A percentile compares a stretch with the other conserved stretches of the same genome.
Conservation (phyloP, 1,139 yeast genomes). For the Geotrichum carabidarum region DNA sequence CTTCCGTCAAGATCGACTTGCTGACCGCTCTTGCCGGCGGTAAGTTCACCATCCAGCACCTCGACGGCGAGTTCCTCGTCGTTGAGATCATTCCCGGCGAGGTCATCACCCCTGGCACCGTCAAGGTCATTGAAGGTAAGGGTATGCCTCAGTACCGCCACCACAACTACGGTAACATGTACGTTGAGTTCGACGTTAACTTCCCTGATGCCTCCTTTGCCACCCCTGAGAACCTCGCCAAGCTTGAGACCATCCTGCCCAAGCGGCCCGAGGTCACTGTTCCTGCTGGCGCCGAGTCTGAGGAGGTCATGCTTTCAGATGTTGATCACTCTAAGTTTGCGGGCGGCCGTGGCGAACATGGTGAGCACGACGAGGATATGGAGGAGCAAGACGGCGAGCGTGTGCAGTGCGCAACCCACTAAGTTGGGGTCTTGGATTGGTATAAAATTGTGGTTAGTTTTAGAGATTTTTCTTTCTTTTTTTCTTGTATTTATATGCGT, state of each 20-base stretch:
- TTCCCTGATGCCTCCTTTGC: constrained; percentile 45
- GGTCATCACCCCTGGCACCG: constrained; percentile 76
- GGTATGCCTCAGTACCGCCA: constrained; percentile 82
- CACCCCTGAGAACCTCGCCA: constrained; percentile 38
- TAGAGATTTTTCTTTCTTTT: background rate
- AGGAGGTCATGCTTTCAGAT: constrained; percentile 70
- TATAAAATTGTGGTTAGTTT: constrained; percentile 26
- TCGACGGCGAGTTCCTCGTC: constrained; percentile 76
- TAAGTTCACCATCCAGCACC: constrained; percentile 74
- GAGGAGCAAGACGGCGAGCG: constrained; percentile 56
- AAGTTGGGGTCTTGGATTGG: too few species aligned
- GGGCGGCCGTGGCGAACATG: constrained; percentile 15
- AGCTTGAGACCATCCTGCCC: constrained; percentile 43
- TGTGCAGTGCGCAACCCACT: constrained; percentile 73
- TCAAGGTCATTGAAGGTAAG: constrained; percentile 81
- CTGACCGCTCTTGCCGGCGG: constrained; percentile 97
- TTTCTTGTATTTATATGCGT: background rate
- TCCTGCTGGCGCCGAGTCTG: constrained; percentile 48
- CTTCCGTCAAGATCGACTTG: constrained; percentile 83
- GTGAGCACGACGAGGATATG: constrained; percentile 33
- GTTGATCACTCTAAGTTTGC: constrained; percentile 53
- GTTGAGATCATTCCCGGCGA: constrained; percentile 85
- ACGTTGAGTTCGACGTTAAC: constrained; percentile 47
- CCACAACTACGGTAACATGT: constrained; percentile 47
- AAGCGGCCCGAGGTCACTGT: constrained; percentile 34